Conservation (phyloP, 495 filamentous ascomycete genomes). For the Lindgomyces ingoldianus region DNA sequence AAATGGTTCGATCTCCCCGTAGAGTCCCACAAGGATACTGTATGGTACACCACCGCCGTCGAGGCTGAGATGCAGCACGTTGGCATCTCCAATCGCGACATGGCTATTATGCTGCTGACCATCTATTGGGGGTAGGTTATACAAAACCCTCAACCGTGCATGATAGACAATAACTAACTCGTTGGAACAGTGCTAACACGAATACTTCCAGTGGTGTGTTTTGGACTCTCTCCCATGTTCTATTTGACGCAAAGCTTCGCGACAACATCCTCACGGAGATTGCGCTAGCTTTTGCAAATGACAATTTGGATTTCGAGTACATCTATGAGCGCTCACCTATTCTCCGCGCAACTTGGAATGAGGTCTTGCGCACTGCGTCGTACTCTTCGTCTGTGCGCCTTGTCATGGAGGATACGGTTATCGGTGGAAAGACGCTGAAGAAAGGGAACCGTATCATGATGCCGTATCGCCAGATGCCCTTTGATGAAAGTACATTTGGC, state of each 20-base stretch:
- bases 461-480: slow-evolving; percentile 3
- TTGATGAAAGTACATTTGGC: slow-evolving; percentile 3
- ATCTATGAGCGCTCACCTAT: neutral
- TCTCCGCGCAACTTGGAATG: neutral
- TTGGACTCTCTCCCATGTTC: neutral
- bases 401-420: neutral
- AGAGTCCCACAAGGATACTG: no score
- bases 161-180: neutral
- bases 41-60: no score
- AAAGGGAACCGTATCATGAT: slow-evolving; percentile 12
- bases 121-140: slow-evolving; percentile 2
- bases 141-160: neutral
- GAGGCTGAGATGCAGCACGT: no score
- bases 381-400: neutral
- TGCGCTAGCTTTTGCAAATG: neutral
- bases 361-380: neutral
- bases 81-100: no score
- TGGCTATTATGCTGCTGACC: slow-evolving; percentile 3
- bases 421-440: neutral
- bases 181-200: neutral
- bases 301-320: neutral
- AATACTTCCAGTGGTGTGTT: neutral
- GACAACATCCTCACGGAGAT: neutral
- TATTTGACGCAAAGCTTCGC: neutral
- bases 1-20: neutral